Evolutionary conservation across 495 filamentous ascomycete species (phyloP), one percentile per base, ranked within the genome.

Genomic region (Friedmanniomyces simplex): DNA sequence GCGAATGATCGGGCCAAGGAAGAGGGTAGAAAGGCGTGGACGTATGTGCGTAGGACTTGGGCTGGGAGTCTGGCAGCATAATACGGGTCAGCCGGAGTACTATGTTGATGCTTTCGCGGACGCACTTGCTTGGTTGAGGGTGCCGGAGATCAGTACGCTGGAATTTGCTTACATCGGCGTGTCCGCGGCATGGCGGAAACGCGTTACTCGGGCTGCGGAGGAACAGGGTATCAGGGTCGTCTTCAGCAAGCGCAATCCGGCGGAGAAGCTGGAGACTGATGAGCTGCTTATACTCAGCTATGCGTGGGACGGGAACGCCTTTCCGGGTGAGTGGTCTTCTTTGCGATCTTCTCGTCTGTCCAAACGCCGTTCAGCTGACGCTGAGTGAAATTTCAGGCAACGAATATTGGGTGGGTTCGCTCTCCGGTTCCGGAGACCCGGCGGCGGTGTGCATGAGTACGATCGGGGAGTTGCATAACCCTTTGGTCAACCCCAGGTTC

Each of bases 261-360:
- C 71, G 0, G 64, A 62, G 26, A 68, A 68, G 43, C 49, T 72
- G 0, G 18, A 18, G 57, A 58, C 21, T 5, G 50, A 8, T 14
- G 59, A 67, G 14, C 56, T 72, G 4, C 69, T 72, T 0, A 70
- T 72, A n/a, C 10, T 73, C 22, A 69, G 66, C 50, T 73, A 70
- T 39, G 68, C 71, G 2, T 73, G 71, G 68, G 68, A 73, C 41
- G 71, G 65, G 1, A 73, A 73, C 21, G 36, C 70, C 0, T 72
- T 70, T 39, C 71, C 71, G 0, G 28, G 28, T 32, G n/a, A n/a
- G n/a, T n/a, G n/a, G n/a, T n/a, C n/a, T n/a, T n/a, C n/a, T n/a
- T n/a, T n/a, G n/a, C n/a, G n/a, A n/a, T n/a, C n/a, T n/a, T n/a
- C n/a, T n/a, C n/a, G n/a, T n/a, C n/a, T n/a, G n/a, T n/a, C n/a